Conservation (phyloP, 2,329 filamentous ascomycete genomes). For the Rasamsonia emersonii region DNA sequence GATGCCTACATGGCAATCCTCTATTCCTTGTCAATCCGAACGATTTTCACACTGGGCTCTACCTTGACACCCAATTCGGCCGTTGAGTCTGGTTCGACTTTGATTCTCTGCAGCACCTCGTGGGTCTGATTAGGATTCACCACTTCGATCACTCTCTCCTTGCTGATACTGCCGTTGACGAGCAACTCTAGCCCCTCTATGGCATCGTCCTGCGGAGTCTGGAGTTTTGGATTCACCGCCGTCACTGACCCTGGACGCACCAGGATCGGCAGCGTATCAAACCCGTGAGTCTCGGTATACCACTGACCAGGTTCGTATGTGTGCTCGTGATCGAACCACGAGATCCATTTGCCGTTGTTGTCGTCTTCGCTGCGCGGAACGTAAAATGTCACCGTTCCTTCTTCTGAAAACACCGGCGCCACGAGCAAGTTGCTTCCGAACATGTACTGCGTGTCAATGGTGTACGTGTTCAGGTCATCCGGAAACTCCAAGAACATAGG, state of each 20-base stretch:
- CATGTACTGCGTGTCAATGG: constrained; percentile 64
- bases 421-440: constrained; percentile 57
- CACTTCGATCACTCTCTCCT: constrained; percentile 1
- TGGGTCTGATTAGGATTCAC: constrained; percentile 5
- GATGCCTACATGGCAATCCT: too few species aligned
- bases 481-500: constrained; percentile 64
- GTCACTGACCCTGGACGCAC: constrained; percentile 40
- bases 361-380: constrained; percentile 43
- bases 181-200: constrained; percentile 7
- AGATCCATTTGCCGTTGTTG: constrained; percentile 41
- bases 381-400: constrained; percentile 59
- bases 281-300: constrained; percentile 53
- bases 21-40: too few species aligned
- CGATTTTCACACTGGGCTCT: too few species aligned
- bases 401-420: constrained; percentile 56
- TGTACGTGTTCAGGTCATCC: constrained; percentile 59
- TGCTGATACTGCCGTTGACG: constrained; percentile 2
- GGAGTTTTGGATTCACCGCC: constrained; percentile 3
- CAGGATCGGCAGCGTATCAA: constrained; percentile 51
- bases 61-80: too few species aligned
- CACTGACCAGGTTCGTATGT: constrained; percentile 38
- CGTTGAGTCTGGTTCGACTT: too few species aligned
- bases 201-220: constrained; percentile 5
- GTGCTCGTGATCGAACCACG: constrained; percentile 38
- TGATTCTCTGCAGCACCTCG: constrained; percentile 37